Base-by-base conservation (phyloP, 75 land plant genomes). In the Gnetum montanum region DNA sequence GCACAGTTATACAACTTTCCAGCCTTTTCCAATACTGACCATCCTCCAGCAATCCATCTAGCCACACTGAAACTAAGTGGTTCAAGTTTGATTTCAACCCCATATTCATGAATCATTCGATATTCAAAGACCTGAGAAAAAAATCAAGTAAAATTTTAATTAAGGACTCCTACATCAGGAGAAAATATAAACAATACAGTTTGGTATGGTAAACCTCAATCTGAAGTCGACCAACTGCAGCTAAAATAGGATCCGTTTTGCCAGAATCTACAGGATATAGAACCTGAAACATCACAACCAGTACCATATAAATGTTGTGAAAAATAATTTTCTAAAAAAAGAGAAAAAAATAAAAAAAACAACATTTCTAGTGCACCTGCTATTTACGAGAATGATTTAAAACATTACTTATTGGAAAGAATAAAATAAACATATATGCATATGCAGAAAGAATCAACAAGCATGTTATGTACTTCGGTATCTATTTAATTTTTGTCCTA, bases 141-240 rank as follows among this genome's bases (percentile, higher is more conserved):
- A 23, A 55, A 6, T 31, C 26, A 5, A 38, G 33, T 58, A 15
- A 33, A 19, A 4, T 25, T 10, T 52, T 31, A 52, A 11, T 19
- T 33, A 19, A 30, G 20, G 20, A 52, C 4, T 22, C 28, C 23
- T 53, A 57, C 0, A 22, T 4, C 6, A 6, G 4, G 15, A 57
- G 3, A 43, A 18, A 34, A 56, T 56, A 36, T 22, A 24, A 28
- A 10, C 8, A 57, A 28, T 43, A 6, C 8, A 37, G 16, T 57
- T 40, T 1, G 27, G 35, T 18, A 46, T 28, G 13, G 57, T 5
- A 35, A 34, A 75, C 78, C 78, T 75, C 78, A 65, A 75, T 71
- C 31, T 75, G 78, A 25, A 75, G 74, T 43, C 71, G 75, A 10
- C 78, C 78, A 64, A 75, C 69, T 29, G 78, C 78, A 60, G 78